These are phyloP conservation scores for Trametes meyenii DNA, from an alignment of 768 basidiomycete genomes.

Conservation along the genomic window DNA sequence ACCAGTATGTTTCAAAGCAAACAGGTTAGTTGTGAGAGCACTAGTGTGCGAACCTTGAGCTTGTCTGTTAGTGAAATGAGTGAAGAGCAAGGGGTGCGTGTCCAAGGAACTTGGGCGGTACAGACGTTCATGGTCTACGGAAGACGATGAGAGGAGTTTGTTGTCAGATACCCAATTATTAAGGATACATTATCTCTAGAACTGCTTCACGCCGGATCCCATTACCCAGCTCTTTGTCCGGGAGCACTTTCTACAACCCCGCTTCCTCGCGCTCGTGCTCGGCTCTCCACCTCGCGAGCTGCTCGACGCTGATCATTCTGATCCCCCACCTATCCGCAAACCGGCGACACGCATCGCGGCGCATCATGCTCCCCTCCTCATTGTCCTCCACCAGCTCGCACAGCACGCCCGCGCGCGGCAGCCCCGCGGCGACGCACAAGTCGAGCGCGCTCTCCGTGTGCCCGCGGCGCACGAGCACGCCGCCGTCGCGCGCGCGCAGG, in stretches of 20 bases:
- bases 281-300: slow-evolving; percentile 55
- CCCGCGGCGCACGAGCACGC: slow-evolving; percentile 83
- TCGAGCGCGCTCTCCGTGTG: slow-evolving; percentile 94
- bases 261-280: slow-evolving; percentile 3
- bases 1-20: no score
- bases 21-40: no score
- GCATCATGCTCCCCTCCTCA: slow-evolving; percentile 87
- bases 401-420: slow-evolving; percentile 75
- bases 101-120: no score
- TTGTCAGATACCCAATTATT: no score
- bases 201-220: no score
- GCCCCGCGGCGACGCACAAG: slow-evolving; percentile 75
- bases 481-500: slow-evolving; percentile 82
- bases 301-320: slow-evolving; percentile 94
- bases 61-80: no score
- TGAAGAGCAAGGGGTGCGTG: no score
- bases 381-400: slow-evolving; percentile 97
- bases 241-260: neutral
- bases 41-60: no score
- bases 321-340: slow-evolving; percentile 91
- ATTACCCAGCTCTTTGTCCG: no score
- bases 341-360: slow-evolving; percentile 87
- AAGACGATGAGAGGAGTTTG: no score
- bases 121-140: no score
- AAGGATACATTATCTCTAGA: no score